Evolutionary conservation across 805 yeast species (phyloP), one percentile per base, ranked within the genome.

Genomic region (Zygoascus bituminiphila): DNA sequence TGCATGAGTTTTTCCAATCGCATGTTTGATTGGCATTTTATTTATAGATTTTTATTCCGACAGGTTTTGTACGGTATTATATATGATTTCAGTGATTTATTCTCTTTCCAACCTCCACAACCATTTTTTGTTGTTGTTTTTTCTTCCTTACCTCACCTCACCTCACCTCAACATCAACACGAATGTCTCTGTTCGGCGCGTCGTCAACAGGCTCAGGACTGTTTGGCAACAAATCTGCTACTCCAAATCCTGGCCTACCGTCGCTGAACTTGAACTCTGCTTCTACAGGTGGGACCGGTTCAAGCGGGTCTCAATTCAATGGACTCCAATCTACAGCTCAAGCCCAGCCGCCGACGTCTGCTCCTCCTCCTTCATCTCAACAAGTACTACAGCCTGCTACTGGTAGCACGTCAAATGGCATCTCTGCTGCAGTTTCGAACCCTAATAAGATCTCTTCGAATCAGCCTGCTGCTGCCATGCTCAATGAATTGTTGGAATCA

Each of bases 401-500:
- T 15, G 22, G 19, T 9, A 31, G 36, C 15, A 47, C 26, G 12
- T 12, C 33, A 12, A 21, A 22, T 19, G 29, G 24, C n/a, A 23
- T 41, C n/a, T n/a, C 46, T 19, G 20, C 39, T 8, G 39, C 39
- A 3, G 22, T 19, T 4, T 17, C 39, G 3, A 20, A 17, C n/a
- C n/a, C 33, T 29, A 12, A 29, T 12, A 29, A 15, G 33, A 7
- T 2, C 8, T 4, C 33, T 29, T 29, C 33, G 4, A 29, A 3
- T 29, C 33, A 29, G 15, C 63, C 64, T 15, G 62, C 61, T 20
- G 61, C 59, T 15, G 68, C 68, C 9, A 52, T 69, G 44, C 70
- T 88, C 54, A 79, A 79, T 52, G 96, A 88, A 59, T 73, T 88
- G 47, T 64, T 88, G 46, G 95, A 85, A 60, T 75, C 89, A 1